Evolutionary conservation across 2,329 filamentous ascomycete genomes (phyloP), one percentile per base, ranked within the genome.

Genomic region (Calonectria hawksworthii): DNA sequence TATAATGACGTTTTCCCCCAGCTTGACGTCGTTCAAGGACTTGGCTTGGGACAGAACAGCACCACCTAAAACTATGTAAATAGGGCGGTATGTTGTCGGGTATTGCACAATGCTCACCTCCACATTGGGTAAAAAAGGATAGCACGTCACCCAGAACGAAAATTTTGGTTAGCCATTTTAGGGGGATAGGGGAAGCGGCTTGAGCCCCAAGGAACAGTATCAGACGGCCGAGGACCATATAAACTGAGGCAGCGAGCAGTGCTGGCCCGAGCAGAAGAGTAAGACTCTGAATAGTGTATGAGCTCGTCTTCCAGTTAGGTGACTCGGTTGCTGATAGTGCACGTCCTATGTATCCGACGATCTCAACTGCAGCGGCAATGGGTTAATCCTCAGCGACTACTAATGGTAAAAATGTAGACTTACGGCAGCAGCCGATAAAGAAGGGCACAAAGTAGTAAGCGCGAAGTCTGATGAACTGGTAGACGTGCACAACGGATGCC

Each of bases 381-480:
- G n/a, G 47, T 51, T n/a, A 51, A 51, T 26, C 26, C 47, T 26
- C 47, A 18, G 9, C 2, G 47, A 51, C n/a, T 8, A n/a, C n/a
- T 30, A 21, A 56, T 14, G 14, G 16, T 68, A 26, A 56, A n/a
- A 51, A 21, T 59, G 63, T n/a, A 61, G 8, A 50, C 82, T 78
- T 84, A 89, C 88, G 87, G 28, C 86, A 61, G 23, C 87, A 87
- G 9, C 89, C 89, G 30, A 90, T 81, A 4, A 87, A 76, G 54
- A 90, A 87, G 0, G 89, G 86, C 2, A 87, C 86, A 77, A 89
- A 86, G 79, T 88, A 90, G 86, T 87, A 89, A 4, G 87, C 86
- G 50, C 85, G 81, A 1, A 83, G 81, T 38, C 78, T 79, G 32
- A 86, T 47, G 30, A 89, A 72, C 66, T 86, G 86, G 30, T 80